Evolutionary conservation across 129 eudicot species (phyloP).

Genomic region (Arctium lappa): DNA sequence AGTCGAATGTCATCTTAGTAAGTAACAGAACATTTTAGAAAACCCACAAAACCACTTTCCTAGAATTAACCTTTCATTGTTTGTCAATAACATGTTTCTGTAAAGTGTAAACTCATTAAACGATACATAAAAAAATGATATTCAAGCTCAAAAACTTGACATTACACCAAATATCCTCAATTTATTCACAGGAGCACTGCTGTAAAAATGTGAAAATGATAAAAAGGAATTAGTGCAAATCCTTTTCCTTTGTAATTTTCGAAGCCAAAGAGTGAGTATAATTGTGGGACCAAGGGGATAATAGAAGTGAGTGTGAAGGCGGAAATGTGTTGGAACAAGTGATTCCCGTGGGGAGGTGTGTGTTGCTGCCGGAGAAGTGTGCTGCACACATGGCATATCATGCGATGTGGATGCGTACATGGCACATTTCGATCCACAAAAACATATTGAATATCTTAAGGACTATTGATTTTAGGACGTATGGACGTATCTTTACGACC

Average conservation of each 20-base stretch:
- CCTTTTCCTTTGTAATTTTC: background rate
- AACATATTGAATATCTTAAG: background rate
- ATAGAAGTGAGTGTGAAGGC: constrained; percentile 11
- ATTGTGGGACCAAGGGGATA: constrained; percentile 1
- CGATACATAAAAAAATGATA: background rate
- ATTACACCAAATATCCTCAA: background rate
- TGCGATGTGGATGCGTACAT: constrained; percentile 21
- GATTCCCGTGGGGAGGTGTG: constrained; percentile 22
- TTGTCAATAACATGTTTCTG: background rate
- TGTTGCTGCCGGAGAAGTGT: constrained; percentile 22
- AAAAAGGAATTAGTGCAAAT: background rate
- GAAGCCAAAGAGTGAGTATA: constrained; percentile 6
- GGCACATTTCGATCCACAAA: constrained; percentile 26
- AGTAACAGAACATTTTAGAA: background rate
- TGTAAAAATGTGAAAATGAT: background rate
- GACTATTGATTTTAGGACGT: background rate
- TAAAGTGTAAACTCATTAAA: background rate
- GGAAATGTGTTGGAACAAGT: constrained; percentile 28
- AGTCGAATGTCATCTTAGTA: background rate
- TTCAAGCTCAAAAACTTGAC: background rate
- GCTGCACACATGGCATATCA: constrained; percentile 30
- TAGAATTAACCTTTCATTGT: background rate
- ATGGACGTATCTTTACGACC: constrained; percentile 8
- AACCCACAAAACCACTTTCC: background rate
- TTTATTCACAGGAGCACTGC: background rate